phyloP scores from a whole-genome alignment of 2,329 filamentous ascomycete genomes.

The Fusarium tanahbumbuense region DNA sequence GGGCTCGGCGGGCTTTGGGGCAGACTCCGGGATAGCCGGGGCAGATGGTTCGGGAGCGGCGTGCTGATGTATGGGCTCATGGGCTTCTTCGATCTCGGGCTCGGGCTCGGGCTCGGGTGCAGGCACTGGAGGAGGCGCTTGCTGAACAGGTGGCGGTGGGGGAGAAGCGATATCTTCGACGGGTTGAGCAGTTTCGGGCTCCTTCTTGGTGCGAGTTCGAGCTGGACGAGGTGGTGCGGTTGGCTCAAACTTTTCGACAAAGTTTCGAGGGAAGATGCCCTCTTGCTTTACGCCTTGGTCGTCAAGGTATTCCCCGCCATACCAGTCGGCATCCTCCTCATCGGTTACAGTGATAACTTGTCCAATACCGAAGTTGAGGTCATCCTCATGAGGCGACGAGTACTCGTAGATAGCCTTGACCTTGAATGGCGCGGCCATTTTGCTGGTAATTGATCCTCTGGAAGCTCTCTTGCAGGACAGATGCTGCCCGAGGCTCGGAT shows the following conservation, averaged over 20 bases:
- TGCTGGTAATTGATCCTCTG: conserved; percentile 51
- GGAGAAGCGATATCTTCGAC: conserved; percentile 53
- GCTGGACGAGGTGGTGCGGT: conserved; percentile 87
- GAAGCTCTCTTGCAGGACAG: conserved; percentile 46
- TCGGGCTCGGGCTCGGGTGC: conserved; percentile 55
- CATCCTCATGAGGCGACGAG: conserved; percentile 90
- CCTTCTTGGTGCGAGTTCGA: conserved; percentile 76
- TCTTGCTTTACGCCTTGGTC: conserved; percentile 78
- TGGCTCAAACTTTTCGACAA: conserved; percentile 96
- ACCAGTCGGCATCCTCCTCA: conserved; percentile 94
- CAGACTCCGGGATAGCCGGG: conserved; percentile 46
- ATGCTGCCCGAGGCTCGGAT: conserved; percentile 47
- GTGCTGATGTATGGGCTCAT: conserved; percentile 46
- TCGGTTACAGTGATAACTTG: conserved; percentile 96
- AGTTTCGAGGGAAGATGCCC: conserved; percentile 95
- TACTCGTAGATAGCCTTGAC: conserved; percentile 98
- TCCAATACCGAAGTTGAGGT: conserved; percentile 85
- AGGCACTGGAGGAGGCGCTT: conserved; percentile 49
- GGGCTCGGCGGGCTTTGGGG: conserved; percentile 51
- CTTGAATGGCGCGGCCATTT: conserved; percentile 84
- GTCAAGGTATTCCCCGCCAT: conserved; percentile 87
- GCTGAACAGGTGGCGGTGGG: conserved; percentile 49
- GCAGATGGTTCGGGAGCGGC: conserved; percentile 53
- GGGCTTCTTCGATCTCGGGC: conserved; percentile 53
- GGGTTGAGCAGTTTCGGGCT: conserved; percentile 51